Evolutionary conservation across 148 eudicot species (phyloP).

Genomic region (Salicornia ramosissima): DNA sequence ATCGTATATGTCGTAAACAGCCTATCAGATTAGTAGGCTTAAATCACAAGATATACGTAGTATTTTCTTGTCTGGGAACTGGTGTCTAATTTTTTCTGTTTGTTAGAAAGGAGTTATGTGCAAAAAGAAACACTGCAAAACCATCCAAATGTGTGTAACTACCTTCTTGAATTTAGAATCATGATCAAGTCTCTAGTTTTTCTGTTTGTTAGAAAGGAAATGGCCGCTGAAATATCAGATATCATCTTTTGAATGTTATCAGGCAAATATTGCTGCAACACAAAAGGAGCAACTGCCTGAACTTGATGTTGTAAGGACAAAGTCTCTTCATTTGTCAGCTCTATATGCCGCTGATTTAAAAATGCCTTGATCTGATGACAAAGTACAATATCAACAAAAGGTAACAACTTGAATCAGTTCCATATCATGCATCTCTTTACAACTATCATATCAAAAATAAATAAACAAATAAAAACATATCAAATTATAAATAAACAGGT

Average conservation of each 20-base stretch:
- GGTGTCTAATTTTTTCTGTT: no score
- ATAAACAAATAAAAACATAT: no score
- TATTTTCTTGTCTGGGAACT: neutral
- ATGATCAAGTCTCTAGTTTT: conserved; percentile 82
- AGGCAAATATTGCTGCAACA: conserved; percentile 78
- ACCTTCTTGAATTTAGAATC: conserved; percentile 98
- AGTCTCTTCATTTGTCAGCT: conserved; percentile 73
- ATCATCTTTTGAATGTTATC: conserved; percentile 75
- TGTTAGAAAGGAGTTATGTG: neutral
- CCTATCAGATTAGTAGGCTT: neutral
- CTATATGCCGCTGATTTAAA: conserved; percentile 65
- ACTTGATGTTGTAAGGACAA: conserved; percentile 92
- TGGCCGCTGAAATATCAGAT: conserved; percentile 61
- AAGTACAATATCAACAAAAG: neutral
- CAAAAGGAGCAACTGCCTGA: conserved; percentile 85
- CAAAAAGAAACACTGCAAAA: conserved; percentile 8
- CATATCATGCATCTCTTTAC: neutral
- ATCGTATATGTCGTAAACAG: neutral
- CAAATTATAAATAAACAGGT: no score
- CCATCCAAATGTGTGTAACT: conserved; percentile 1
- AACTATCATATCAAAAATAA: neutral
- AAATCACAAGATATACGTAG: neutral
- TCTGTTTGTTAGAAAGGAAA: conserved; percentile 67
- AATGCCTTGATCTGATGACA: conserved; percentile 72
- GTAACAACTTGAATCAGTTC: conserved; percentile 1